phyloP scores from a whole-genome alignment of 441 rosid species.

The Croton setiger region DNA sequence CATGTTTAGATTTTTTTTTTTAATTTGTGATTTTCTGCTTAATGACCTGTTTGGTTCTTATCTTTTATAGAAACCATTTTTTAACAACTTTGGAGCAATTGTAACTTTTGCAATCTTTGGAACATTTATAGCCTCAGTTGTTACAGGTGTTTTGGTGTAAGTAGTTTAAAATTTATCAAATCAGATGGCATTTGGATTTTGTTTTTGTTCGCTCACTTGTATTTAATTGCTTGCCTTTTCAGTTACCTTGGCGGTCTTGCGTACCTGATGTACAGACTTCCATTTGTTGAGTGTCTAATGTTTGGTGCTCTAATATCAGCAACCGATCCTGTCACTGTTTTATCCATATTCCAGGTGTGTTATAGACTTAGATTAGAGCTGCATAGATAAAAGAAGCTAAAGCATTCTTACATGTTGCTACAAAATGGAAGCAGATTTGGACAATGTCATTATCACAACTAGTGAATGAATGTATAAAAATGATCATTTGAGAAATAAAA shows the following conservation, averaged over 20 bases:
- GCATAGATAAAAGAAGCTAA: background rate
- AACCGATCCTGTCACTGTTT: slow-evolving; percentile 97
- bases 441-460: background rate
- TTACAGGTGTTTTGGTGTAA: slow-evolving; percentile 88
- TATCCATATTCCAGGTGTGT: slow-evolving; percentile 96
- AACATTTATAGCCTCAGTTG: slow-evolving; percentile 79
- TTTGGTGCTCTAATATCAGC: slow-evolving; percentile 99
- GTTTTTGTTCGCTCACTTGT: slow-evolving; percentile 3
- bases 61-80: slow-evolving; percentile 83
- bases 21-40: background rate
- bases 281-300: slow-evolving; percentile 92
- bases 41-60: background rate
- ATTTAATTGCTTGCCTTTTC: slow-evolving; percentile 24
- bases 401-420: background rate
- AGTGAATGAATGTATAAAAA: background rate
- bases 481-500: background rate
- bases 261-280: slow-evolving; percentile 84
- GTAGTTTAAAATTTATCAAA: slow-evolving; percentile 21
- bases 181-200: background rate
- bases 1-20: slow-evolving; percentile 5
- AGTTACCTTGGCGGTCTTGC: slow-evolving; percentile 87
- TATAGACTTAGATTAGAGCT: slow-evolving; percentile 4
- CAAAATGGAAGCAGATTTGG: background rate
- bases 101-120: slow-evolving; percentile 89
- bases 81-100: slow-evolving; percentile 96